Evolutionary conservation across 805 yeast species (phyloP), one percentile per base, ranked within the genome.

Genomic region (Barnettozyma vustinii): DNA sequence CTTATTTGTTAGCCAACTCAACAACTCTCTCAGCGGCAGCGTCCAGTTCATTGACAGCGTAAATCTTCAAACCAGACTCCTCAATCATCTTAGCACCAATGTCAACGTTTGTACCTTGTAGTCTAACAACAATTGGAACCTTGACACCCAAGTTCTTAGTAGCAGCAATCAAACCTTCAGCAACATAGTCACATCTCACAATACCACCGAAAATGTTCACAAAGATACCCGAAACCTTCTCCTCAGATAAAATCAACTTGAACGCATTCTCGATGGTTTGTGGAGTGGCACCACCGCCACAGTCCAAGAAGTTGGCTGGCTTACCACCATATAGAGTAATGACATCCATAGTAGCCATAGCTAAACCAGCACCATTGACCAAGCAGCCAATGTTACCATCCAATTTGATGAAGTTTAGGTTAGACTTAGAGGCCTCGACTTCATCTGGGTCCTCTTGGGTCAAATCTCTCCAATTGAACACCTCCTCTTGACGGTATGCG

Each of bases 321-420:
- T 82, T 87, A 71, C 99, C 99, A 65, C 98, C 97, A 76, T 90
- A 87, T 63, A 94, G 81, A 76, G 94, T 90, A 77, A 94, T 89
- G 69, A 95, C 95, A 73, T 94, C 99, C 97, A 94, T 91, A 58
- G 99, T 94, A 62, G 99, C 99, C 99, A 94, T 94, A 64, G 99
- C 99, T 68, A 94, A 81, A 72, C 99, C 99, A 51, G 99, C 99
- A 77, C 99, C 99, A 73, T 94, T 94, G 69, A 94, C 99, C 55
- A 94, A 79, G 77, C 97, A 92, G 63, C 99, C 99, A 66, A 94
- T 92, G 79, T 90, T 88, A 73, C 99, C 99, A 67, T 92, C 95
- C 67, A 94, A 83, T 77, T 94, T 94, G 76, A 94, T 95, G 72
- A 92, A 94, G 77, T 94, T 94, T 65, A 94, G 81, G 63, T 90